Conservation (phyloP, 352 stramenopile species). For the Globisporangium viniferum region DNA sequence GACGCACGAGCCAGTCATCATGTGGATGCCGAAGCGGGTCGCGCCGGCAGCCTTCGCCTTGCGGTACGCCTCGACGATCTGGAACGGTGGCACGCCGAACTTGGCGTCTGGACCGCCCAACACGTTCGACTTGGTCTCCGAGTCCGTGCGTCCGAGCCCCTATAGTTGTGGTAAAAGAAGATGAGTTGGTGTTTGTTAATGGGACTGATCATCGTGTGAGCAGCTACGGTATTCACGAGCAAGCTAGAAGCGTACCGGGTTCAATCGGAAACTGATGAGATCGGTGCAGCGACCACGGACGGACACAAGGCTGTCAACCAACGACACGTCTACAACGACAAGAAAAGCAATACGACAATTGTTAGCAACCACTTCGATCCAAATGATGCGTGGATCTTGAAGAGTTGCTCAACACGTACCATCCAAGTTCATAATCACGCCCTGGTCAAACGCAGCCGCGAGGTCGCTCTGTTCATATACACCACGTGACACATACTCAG, state of each 20-base stretch:
- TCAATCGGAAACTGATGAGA: conserved; percentile 87
- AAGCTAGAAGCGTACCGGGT: conserved; percentile 36
- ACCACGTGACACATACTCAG: not conserved
- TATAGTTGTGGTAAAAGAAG: conserved; percentile 2
- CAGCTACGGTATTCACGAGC: not conserved
- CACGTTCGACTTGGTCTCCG: conserved; percentile 88
- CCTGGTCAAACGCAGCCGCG: conserved; percentile 65
- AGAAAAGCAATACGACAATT: not conserved
- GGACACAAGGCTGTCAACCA: conserved; percentile 73
- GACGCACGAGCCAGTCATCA: conserved; percentile 90
- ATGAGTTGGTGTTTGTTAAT: not conserved
- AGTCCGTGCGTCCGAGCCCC: conserved; percentile 84
- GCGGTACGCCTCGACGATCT: conserved; percentile 87
- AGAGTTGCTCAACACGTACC: conserved; percentile 21
- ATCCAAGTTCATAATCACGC: conserved; percentile 88
- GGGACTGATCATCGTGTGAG: not conserved
- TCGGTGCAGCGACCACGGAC: conserved; percentile 73
- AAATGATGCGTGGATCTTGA: not conserved
- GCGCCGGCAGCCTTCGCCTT: conserved; percentile 73
- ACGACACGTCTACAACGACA: conserved; percentile 47
- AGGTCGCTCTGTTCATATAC: conserved; percentile 43
- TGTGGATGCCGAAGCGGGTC: conserved; percentile 89
- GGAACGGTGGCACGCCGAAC: conserved; percentile 85
- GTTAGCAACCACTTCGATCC: not conserved
- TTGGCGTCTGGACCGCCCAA: conserved; percentile 86